phyloP scores from a whole-genome alignment of 2,329 filamentous ascomycete species.

The Fusarium fracticaudum region DNA sequence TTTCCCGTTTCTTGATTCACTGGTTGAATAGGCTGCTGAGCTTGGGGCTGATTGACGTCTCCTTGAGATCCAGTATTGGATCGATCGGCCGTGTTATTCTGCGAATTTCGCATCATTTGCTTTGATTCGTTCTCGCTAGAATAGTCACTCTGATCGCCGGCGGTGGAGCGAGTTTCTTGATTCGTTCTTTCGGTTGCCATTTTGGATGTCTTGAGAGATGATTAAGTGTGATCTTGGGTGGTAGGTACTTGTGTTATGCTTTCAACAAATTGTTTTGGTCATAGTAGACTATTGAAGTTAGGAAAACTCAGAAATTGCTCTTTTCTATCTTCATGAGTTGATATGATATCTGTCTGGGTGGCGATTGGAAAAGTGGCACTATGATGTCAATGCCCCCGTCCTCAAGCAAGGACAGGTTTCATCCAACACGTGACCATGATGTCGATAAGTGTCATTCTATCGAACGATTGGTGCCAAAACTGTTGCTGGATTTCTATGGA shows the following conservation, averaged over 20 bases:
- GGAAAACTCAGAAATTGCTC: fast-evolving
- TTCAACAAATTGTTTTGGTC: too few species aligned
- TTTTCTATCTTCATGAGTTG: not conserved
- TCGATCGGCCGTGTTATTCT: not conserved
- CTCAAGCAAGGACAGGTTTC: not conserved
- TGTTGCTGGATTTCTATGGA: not conserved
- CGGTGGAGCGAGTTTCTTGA: not conserved
- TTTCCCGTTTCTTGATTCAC: not conserved
- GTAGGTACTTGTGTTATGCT: not conserved
- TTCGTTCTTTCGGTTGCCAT: not conserved
- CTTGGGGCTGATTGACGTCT: not conserved
- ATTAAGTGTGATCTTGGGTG: fast-evolving
- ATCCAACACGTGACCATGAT: not conserved
- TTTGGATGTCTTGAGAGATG: too few species aligned
- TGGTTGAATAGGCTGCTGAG: not conserved
- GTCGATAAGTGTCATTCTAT: not conserved
- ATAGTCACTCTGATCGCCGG: not conserved
- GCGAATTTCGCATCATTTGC: not conserved
- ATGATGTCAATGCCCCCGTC: not conserved
- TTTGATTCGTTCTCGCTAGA: not conserved
- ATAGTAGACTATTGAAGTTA: not conserved
- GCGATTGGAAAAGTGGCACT: not conserved
- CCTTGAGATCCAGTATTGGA: not conserved
- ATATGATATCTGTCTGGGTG: not conserved
- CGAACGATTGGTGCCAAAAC: not conserved